Conservation (phyloP, 192 early-diverging fungal species). For the Coemansia umbellata region DNA sequence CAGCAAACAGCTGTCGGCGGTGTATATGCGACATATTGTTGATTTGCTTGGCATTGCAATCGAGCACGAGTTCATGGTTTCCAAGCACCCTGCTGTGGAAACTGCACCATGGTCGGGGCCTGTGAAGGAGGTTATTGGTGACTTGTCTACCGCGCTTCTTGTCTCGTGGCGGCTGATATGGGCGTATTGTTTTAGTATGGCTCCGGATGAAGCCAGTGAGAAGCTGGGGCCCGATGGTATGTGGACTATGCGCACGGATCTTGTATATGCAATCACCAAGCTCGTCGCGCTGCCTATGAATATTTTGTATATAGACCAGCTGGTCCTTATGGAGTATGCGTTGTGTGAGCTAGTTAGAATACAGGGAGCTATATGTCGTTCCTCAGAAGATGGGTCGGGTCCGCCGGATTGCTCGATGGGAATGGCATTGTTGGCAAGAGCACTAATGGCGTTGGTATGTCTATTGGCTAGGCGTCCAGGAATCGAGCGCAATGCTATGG, state of each 20-base stretch:
- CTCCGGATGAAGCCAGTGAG: slow-evolving; percentile 4
- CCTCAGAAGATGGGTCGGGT: neutral
- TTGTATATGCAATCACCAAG: slow-evolving; percentile 9
- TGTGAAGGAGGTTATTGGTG: slow-evolving; percentile 11
- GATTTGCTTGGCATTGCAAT: slow-evolving; percentile 17
- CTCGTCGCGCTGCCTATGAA: neutral
- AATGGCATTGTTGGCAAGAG: slow-evolving; percentile 16
- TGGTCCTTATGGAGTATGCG: slow-evolving; percentile 17
- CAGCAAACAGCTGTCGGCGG: neutral
- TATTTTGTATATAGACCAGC: slow-evolving; percentile 10
- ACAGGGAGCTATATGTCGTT: slow-evolving; percentile 11
- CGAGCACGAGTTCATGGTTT: neutral
- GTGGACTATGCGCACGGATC: slow-evolving; percentile 9
- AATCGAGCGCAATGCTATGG: slow-evolving; percentile 20
- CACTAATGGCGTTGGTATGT: slow-evolving; percentile 12
- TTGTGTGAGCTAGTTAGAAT: slow-evolving; percentile 22
- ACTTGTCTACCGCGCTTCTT: slow-evolving; percentile 17
- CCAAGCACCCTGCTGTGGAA: neutral
- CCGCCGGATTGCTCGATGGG: neutral
- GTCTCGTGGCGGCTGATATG: slow-evolving; percentile 32
- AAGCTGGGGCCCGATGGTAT: neutral
- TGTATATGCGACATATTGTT: slow-evolving; percentile 13
- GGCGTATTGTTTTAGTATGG: slow-evolving; percentile 16
- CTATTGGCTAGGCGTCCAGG: slow-evolving; percentile 4
- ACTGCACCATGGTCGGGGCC: neutral